These are phyloP conservation scores for Globisporangium alternatum DNA, from an alignment of 352 stramenopile genomes.

Conservation along the genomic window DNA sequence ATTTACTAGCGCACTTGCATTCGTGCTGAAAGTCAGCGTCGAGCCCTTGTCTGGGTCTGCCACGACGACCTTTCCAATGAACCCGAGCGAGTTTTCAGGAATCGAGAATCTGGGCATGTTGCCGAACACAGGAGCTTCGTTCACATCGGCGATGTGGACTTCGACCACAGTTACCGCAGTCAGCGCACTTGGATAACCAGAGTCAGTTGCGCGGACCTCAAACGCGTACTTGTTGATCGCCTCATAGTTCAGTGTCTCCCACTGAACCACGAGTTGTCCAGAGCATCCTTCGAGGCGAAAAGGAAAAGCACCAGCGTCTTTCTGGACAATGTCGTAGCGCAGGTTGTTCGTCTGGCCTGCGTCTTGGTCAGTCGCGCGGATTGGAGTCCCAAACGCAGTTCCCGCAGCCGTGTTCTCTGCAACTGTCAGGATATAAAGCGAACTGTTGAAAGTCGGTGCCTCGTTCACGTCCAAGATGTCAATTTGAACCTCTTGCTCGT, in stretches of 20 bases:
- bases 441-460: constrained; percentile 36
- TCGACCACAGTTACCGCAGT: constrained; percentile 25
- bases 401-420: constrained; percentile 38
- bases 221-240: constrained; percentile 32
- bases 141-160: constrained; percentile 43
- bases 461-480: constrained; percentile 52
- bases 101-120: constrained; percentile 29
- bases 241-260: constrained; percentile 49
- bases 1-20: constrained; percentile 27
- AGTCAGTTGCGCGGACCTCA: constrained; percentile 39
- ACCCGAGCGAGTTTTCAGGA: constrained; percentile 31
- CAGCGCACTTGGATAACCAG: constrained; percentile 35
- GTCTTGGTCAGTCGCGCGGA: constrained; percentile 48
- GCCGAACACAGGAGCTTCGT: constrained; percentile 41
- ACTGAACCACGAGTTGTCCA: constrained; percentile 46
- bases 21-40: constrained; percentile 28
- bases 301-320: constrained; percentile 31
- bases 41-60: constrained; percentile 37
- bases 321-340: constrained; percentile 42
- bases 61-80: constrained; percentile 35
- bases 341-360: constrained; percentile 40
- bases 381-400: constrained; percentile 39
- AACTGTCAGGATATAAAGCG: constrained; percentile 35
- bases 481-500: constrained; percentile 40
- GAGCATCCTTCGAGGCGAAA: constrained; percentile 58